These are phyloP conservation scores for Schwanniomyces polymorphus DNA, from an alignment of 805 yeast species.

Conservation along the genomic window DNA sequence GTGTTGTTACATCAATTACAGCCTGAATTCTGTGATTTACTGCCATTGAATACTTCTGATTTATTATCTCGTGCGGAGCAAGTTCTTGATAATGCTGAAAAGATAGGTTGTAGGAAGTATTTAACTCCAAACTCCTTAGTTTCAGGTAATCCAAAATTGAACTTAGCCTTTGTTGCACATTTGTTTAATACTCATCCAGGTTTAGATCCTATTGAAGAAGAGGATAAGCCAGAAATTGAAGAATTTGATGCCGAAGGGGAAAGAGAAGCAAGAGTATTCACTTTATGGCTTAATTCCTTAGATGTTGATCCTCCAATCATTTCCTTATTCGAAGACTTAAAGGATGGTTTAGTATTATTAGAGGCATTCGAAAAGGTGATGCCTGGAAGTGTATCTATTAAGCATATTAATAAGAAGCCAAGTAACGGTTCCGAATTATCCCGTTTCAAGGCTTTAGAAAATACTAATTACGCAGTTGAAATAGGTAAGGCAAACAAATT, in stretches of 20 bases:
- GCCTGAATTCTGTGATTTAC: slow-evolving; percentile 76
- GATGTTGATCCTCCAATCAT: slow-evolving; percentile 96
- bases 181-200: slow-evolving; percentile 97
- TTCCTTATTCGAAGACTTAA: slow-evolving; percentile 87
- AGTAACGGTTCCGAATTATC: slow-evolving; percentile 70
- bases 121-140: slow-evolving; percentile 91
- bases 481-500: slow-evolving; percentile 90
- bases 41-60: slow-evolving; percentile 79
- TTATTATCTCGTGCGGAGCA: slow-evolving; percentile 82
- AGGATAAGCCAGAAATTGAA: slow-evolving; percentile 90
- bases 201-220: slow-evolving; percentile 89
- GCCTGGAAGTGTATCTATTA: slow-evolving; percentile 85
- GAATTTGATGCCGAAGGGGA: slow-evolving; percentile 99
- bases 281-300: slow-evolving; percentile 93
- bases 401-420: slow-evolving; percentile 84
- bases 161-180: slow-evolving; percentile 96
- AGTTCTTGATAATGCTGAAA: slow-evolving; percentile 83
- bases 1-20: slow-evolving; percentile 84
- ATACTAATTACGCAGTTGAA: slow-evolving; percentile 97
- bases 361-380: slow-evolving; percentile 95
- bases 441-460: slow-evolving; percentile 93
- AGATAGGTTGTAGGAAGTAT: slow-evolving; percentile 88
- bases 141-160: slow-evolving; percentile 94
- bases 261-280: slow-evolving; percentile 97
- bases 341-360: slow-evolving; percentile 84